These are phyloP conservation scores for Penicillium thymicola DNA, from an alignment of 2,329 filamentous ascomycete species.

Conservation along the genomic window DNA sequence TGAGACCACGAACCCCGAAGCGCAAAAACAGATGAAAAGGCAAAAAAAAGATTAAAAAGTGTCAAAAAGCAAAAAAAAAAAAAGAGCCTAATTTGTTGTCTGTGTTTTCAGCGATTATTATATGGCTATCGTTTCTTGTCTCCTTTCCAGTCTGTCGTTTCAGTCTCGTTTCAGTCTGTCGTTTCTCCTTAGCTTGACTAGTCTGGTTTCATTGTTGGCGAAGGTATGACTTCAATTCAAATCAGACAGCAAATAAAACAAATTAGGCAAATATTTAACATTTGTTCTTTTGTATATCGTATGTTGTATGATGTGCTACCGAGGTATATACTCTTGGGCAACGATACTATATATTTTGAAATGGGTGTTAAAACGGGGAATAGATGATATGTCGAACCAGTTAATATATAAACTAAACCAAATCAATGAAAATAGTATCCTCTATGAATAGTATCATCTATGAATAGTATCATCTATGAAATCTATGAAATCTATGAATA, in stretches of 20 bases:
- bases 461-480: too few relatives aligned
- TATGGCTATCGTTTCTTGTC: not conserved
- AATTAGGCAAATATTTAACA: not conserved
- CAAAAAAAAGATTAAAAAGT: not conserved
- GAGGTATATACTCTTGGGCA: not conserved
- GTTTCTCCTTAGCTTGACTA: not conserved
- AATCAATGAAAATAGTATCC: not conserved
- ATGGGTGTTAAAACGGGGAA: too few relatives aligned
- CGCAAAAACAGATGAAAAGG: constrained; percentile 6
- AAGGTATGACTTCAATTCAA: constrained; percentile 2
- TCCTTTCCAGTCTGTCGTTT: not conserved
- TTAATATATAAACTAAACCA: not conserved
- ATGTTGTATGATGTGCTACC: not conserved
- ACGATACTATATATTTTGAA: too few relatives aligned
- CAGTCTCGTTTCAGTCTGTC: not conserved
- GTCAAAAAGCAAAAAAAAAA: not conserved
- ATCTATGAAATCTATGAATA: too few relatives aligned
- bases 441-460: not conserved
- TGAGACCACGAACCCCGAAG: constrained; percentile 10
- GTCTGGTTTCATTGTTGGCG: constrained; percentile 1
- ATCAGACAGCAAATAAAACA: not conserved
- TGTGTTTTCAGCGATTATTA: constrained; percentile 4
- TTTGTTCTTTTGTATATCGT: not conserved
- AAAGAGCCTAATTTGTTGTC: not conserved
- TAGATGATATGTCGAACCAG: too few relatives aligned